A percentile compares a stretch with the other conserved stretches of the same genome.
These are phyloP conservation scores for Encephalitozoon intestinalis DNA, from an alignment of 371 early-diverging fungal genomes.

Conservation along the genomic window DNA sequence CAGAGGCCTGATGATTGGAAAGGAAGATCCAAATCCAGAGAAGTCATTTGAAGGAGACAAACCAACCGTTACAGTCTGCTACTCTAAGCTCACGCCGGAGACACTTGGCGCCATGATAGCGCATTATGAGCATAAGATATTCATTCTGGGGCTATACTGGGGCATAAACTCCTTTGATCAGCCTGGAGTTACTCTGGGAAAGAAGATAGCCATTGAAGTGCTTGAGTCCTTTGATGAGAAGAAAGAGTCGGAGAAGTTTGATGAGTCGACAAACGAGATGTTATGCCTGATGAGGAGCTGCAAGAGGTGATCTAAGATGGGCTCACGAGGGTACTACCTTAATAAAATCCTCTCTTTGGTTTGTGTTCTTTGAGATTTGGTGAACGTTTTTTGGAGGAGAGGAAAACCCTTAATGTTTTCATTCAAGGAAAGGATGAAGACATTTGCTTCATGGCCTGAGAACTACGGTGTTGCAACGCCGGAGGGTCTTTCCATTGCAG, in stretches of 20 bases:
- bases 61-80: constrained; percentile 85
- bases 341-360: not conserved
- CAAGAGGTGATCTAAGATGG: not conserved
- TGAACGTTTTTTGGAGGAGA: not conserved
- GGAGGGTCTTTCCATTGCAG: constrained; percentile 4
- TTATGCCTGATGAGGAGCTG: constrained; percentile 9
- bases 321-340: not conserved
- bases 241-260: not conserved
- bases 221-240: constrained; percentile 68
- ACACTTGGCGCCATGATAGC: constrained; percentile 84
- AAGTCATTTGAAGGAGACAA: constrained; percentile 80
- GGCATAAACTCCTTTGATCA: constrained; percentile 87
- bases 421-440: constrained; percentile 22
- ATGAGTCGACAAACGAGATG: constrained; percentile 41
- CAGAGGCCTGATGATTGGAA: constrained; percentile 88
- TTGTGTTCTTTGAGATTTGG: not conserved
- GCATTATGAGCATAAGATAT: constrained; percentile 98
- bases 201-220: constrained; percentile 89
- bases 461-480: not conserved
- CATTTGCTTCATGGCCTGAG: constrained; percentile 22
- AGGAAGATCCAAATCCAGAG: constrained; percentile 64
- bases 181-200: constrained; percentile 98
- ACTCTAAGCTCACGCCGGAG: constrained; percentile 78
- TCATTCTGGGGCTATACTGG: constrained; percentile 91
- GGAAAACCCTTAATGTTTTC: constrained; percentile 23